Evolutionary conservation across 768 basidiomycete genomes (phyloP).

Genomic region (Boletus rubroflammeus): DNA sequence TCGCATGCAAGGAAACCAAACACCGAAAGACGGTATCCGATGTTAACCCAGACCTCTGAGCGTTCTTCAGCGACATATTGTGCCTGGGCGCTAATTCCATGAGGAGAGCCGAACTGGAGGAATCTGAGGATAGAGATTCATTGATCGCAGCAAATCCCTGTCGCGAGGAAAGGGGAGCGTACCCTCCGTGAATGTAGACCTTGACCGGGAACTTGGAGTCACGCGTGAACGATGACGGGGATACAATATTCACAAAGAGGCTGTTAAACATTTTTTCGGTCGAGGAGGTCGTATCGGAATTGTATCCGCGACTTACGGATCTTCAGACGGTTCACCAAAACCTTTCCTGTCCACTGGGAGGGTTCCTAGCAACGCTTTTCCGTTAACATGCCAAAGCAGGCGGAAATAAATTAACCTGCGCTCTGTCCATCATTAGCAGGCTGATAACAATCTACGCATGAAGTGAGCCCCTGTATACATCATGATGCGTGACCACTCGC

Average conservation of each 20-base stretch:
- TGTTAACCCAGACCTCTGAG: slow-evolving; percentile 70
- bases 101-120: slow-evolving; percentile 76
- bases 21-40: slow-evolving; percentile 72
- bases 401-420: slow-evolving; percentile 32
- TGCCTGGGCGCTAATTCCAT: slow-evolving; percentile 54
- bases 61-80: slow-evolving; percentile 64
- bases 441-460: slow-evolving; percentile 50
- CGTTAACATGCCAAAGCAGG: neutral
- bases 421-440: slow-evolving; percentile 65
- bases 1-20: slow-evolving; percentile 75
- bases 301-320: slow-evolving; percentile 43
- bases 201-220: slow-evolving; percentile 55
- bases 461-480: neutral
- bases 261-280: slow-evolving; percentile 30
- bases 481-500: slow-evolving; percentile 34
- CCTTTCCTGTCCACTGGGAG: slow-evolving; percentile 61
- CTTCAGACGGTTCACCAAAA: slow-evolving; percentile 63
- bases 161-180: slow-evolving; percentile 6
- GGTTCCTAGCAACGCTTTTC: slow-evolving; percentile 32
- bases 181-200: slow-evolving; percentile 80
- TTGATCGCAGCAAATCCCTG: neutral
- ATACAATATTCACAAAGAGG: slow-evolving; percentile 61
- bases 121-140: slow-evolving; percentile 42
- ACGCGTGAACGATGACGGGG: slow-evolving; percentile 45
- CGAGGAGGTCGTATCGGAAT: neutral